Evolutionary conservation across 106 monocot species (phyloP).

Genomic region (Phalaenopsis aphrodite): DNA sequence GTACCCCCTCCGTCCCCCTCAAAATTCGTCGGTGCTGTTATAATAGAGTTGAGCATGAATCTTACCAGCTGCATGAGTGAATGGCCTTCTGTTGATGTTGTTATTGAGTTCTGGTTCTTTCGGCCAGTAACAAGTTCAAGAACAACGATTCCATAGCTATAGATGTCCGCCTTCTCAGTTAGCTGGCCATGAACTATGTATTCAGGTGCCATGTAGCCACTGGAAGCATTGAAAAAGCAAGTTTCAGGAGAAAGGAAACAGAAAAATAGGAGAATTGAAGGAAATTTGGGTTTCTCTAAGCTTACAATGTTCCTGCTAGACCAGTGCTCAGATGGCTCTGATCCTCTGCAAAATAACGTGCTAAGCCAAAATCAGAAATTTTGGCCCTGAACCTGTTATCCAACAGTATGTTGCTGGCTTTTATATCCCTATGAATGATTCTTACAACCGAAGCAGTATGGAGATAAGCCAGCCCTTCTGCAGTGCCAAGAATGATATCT

Average conservation of each 20-base stretch:
- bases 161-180: constrained; percentile 62
- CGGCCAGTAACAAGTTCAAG: constrained; percentile 51
- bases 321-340: constrained; percentile 68
- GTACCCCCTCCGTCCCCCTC: no score
- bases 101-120: constrained; percentile 39
- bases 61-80: constrained; percentile 37
- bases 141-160: constrained; percentile 49
- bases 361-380: constrained; percentile 63
- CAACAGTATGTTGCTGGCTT: constrained; percentile 59
- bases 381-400: constrained; percentile 54
- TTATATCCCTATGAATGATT: constrained; percentile 74
- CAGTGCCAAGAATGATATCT: constrained; percentile 50
- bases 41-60: background rate
- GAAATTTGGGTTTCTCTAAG: background rate
- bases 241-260: background rate
- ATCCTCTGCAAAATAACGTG: constrained; percentile 49
- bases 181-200: constrained; percentile 61
- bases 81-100: constrained; percentile 27
- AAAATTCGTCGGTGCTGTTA: no score
- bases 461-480: constrained; percentile 61
- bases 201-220: constrained; percentile 74
- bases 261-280: background rate
- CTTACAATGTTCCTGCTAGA: constrained; percentile 70
- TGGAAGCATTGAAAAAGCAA: constrained; percentile 1
- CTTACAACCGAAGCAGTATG: constrained; percentile 37